Percentiles rank a stretch among this genome's conserved stretches.
phyloP scores from a whole-genome alignment of 352 stramenopile species.

The Lagenidium giganteum region DNA sequence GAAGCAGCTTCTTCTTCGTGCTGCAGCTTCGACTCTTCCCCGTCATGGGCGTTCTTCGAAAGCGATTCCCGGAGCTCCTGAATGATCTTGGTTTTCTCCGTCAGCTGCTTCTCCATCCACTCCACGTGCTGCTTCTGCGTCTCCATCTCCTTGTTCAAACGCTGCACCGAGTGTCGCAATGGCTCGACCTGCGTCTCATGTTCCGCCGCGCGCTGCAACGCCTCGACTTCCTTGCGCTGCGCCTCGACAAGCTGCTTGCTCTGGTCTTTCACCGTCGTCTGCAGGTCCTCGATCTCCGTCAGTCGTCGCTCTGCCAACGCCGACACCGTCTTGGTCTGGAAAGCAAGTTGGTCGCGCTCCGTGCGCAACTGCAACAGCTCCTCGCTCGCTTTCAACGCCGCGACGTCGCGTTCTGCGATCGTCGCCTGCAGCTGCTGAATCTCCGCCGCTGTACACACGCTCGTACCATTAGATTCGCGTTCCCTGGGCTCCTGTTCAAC shows the following conservation, averaged over 20 bases:
- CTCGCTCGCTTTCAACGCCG: slow-evolving; percentile 25
- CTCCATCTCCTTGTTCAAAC: slow-evolving; percentile 51
- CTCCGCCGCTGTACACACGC: slow-evolving; percentile 19
- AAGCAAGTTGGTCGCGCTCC: slow-evolving; percentile 47
- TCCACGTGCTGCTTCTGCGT: slow-evolving; percentile 48
- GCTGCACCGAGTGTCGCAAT: slow-evolving; percentile 33
- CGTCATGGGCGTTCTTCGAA: slow-evolving; percentile 46
- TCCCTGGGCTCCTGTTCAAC: not conserved
- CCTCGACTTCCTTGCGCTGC: slow-evolving; percentile 60
- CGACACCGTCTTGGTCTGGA: slow-evolving; percentile 38
- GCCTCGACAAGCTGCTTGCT: slow-evolving; percentile 40
- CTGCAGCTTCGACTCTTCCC: slow-evolving; percentile 47
- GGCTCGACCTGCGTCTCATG: slow-evolving; percentile 60
- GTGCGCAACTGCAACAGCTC: slow-evolving; percentile 37
- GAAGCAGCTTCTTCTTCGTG: slow-evolving; percentile 12
- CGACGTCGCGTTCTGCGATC: slow-evolving; percentile 21
- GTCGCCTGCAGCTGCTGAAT: slow-evolving; percentile 20
- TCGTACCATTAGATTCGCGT: slow-evolving; percentile 3
- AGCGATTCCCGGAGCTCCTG: slow-evolving; percentile 53
- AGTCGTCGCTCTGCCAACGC: slow-evolving; percentile 57
- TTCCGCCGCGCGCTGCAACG: slow-evolving; percentile 46
- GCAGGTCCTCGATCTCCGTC: slow-evolving; percentile 52
- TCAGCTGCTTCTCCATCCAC: slow-evolving; percentile 61
- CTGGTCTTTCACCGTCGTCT: slow-evolving; percentile 54
- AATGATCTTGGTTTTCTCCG: slow-evolving; percentile 58